Percentiles rank a stretch among this genome's conserved stretches.
These are phyloP conservation scores for Populus nigra DNA, from an alignment of 345 rosid species.

Conservation along the genomic window DNA sequence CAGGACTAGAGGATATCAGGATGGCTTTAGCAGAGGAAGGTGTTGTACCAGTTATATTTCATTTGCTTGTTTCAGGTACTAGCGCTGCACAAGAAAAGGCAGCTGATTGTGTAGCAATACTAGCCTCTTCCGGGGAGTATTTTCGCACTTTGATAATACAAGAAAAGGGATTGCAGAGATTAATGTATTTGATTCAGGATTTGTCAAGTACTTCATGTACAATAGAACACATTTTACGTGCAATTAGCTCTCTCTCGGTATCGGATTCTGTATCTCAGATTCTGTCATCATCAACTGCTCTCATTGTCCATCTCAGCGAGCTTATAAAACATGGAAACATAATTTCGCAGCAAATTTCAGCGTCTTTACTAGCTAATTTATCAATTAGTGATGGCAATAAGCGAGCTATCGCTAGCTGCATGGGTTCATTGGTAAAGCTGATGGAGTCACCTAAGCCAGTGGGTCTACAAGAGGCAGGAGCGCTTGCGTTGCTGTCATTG, in stretches of 20 bases:
- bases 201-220: constrained; percentile 40
- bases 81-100: constrained; percentile 48
- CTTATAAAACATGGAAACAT: constrained; percentile 53
- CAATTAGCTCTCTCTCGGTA: constrained; percentile 43
- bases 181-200: constrained; percentile 48
- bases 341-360: constrained; percentile 51
- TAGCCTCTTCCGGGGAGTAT: constrained; percentile 63
- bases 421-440: constrained; percentile 52
- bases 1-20: constrained; percentile 54
- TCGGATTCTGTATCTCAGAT: constrained; percentile 34
- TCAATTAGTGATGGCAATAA: constrained; percentile 66
- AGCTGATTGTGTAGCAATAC: constrained; percentile 45
- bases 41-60: constrained; percentile 55
- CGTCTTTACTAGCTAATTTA: constrained; percentile 45
- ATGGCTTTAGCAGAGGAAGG: constrained; percentile 68
- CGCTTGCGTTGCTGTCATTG: constrained; percentile 50
- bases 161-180: constrained; percentile 56
- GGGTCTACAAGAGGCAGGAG: constrained; percentile 65
- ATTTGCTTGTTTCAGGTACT: constrained; percentile 40
- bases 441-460: constrained; percentile 75
- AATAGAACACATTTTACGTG: constrained; percentile 44
- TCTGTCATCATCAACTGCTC: constrained; percentile 58
- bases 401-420: constrained; percentile 58
- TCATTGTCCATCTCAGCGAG: constrained; percentile 56
- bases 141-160: constrained; percentile 52